Evolutionary conservation across 345 rosid species (phyloP), one percentile per base, ranked within the genome.

Genomic region (Erodium maritimum): DNA sequence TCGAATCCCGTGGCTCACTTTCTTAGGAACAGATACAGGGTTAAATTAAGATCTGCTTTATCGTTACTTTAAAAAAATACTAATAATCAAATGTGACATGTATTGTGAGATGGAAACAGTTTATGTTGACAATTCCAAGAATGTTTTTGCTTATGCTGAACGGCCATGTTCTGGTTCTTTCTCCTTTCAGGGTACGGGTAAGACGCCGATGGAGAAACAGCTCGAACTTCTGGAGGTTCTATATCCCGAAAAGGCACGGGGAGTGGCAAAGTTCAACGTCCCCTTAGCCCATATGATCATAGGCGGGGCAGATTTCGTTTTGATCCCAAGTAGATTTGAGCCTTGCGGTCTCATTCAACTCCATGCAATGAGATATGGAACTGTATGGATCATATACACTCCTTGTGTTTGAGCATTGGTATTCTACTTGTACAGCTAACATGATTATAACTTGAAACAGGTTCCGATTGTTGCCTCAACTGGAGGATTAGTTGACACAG

Each of bases 261-360:
- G 91, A 68, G 84, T 85, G 52, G 86, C 88, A 58, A 82, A 83
- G 57, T 93, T 93, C 77, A 93, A 82, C 45, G 82, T 70, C 33
- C 77, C 86, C 24, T 63, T 91, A 69, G 96, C 98, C 23, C 98
- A 91, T 66, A 83, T 73, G 96, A 88, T 91, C 60, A 86, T 76
- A 21, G 88, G 94, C 54, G 95, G 98, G 29, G 93, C 95, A 60
- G 96, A 88, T 70, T 93, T 75, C 70, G 80, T 93, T 68, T 56
- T 93, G 67, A 37, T 88, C 64, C 94, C 95, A 0, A 93, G 99
- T 63, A 79, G 99, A 73, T 93, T 93, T 53, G 99, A 93, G 69
- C 99, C 99, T 1, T 93, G 99, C 17, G 99, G 99, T 71, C 95
- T 93, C 69, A 89, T 93, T 65, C 99, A 89, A 70, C 60, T 93